These are phyloP conservation scores for Xylariaceae sp. DNA, from an alignment of 2,329 filamentous ascomycete genomes.

Conservation along the genomic window DNA sequence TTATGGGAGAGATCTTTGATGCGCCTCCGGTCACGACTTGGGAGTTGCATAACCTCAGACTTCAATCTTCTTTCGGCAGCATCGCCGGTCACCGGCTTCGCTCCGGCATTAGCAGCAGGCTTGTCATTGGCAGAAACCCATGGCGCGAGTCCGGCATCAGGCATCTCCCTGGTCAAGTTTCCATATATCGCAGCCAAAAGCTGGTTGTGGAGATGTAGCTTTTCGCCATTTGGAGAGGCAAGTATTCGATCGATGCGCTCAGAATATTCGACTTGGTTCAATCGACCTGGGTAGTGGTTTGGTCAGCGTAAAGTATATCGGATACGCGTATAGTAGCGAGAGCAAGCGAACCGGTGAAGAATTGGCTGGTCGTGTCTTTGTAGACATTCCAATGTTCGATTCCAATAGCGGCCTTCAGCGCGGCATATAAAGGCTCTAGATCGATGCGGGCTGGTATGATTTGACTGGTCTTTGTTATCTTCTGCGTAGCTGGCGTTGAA, in stretches of 20 bases:
- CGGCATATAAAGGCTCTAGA: slow-evolving; percentile 58
- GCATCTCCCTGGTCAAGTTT: slow-evolving; percentile 65
- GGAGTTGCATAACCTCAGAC: slow-evolving; percentile 65
- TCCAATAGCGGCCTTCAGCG: slow-evolving; percentile 54
- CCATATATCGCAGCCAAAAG: slow-evolving; percentile 61
- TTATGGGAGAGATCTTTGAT: slow-evolving; percentile 60
- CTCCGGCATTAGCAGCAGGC: slow-evolving; percentile 49
- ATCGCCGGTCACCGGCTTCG: slow-evolving; percentile 60
- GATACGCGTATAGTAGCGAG: background rate
- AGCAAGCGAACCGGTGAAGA: slow-evolving; percentile 52
- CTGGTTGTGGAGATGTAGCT: slow-evolving; percentile 61
- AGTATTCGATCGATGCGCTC: slow-evolving; percentile 56
- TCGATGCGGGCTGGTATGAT: slow-evolving; percentile 62
- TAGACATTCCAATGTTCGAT: slow-evolving; percentile 59
- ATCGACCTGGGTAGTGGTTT: slow-evolving; percentile 42
- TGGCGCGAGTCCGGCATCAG: slow-evolving; percentile 60
- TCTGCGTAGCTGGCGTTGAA: slow-evolving; percentile 43
- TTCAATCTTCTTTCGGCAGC: slow-evolving; percentile 60
- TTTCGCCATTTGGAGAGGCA: slow-evolving; percentile 51
- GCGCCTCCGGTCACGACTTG: slow-evolving; percentile 58
- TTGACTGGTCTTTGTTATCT: slow-evolving; percentile 54
- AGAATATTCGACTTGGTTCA: slow-evolving; percentile 58
- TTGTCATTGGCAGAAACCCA: slow-evolving; percentile 71
- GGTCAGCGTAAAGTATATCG: slow-evolving; percentile 27
- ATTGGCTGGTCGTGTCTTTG: slow-evolving; percentile 58